These are phyloP conservation scores for Cyclotella kingstonii DNA, from an alignment of 108 stramenopile species.

Conservation along the genomic window DNA sequence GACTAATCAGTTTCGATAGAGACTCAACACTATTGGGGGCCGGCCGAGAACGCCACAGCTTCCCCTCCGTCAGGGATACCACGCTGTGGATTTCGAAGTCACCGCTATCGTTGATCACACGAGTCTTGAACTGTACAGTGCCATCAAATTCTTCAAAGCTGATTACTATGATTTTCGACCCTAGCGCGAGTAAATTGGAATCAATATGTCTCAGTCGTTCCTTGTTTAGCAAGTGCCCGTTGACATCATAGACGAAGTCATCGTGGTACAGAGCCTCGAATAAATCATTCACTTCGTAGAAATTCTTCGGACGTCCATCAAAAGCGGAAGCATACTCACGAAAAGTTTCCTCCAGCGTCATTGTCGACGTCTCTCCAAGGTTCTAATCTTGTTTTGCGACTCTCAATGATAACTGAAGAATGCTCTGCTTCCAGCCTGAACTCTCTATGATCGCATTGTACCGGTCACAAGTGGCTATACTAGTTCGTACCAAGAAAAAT, in stretches of 20 bases:
- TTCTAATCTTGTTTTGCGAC: no score
- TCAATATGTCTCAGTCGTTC: background rate
- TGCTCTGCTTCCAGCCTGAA: no score
- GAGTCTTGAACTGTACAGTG: background rate
- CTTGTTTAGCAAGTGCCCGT: background rate
- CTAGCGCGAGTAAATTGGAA: background rate
- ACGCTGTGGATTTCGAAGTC: background rate
- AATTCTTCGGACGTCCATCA: background rate
- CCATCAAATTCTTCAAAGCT: background rate
- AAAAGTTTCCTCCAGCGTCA: background rate
- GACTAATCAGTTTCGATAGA: no score
- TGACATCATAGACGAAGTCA: constrained; percentile 1
- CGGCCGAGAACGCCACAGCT: no score
- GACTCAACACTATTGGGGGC: no score
- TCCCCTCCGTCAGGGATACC: no score
- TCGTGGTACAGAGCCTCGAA: background rate
- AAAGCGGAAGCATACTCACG: background rate
- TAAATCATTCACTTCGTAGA: background rate
- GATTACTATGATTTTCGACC: background rate
- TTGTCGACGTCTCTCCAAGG: no score
- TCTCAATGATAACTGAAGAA: no score
- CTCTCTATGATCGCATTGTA: no score
- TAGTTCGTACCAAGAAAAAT: no score
- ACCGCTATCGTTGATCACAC: background rate
- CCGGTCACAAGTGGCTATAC: no score